Evolutionary conservation across 2,329 filamentous ascomycete genomes (phyloP), one percentile per base, ranked within the genome.

Genomic region (Talaromyces pinophilus): DNA sequence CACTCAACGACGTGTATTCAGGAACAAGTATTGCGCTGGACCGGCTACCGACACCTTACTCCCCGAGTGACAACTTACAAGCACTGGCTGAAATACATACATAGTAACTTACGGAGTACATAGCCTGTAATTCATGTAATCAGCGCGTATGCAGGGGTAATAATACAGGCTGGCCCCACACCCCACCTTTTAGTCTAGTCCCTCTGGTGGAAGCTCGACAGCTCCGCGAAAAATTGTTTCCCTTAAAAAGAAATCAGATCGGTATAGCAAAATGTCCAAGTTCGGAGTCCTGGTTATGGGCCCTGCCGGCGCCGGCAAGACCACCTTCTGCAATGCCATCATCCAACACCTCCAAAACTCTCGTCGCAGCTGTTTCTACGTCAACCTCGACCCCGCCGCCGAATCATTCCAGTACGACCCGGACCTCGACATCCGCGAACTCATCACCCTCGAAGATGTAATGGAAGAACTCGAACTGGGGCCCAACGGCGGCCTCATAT

Each of bases 301-400:
- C 78, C 95, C 94, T 68, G 94, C 95, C 22, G 95, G 93, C 71
- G 93, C 93, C 25, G 95, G 95, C 81, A 99, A 97, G 87, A 96
- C 93, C 33, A 99, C 95, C 69, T 99, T 99, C 80, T 97, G 93
- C 83, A 90, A 92, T 67, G 88, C 92, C 72, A 86, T 99, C 73
- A 97, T 98, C 77, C 93, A 95, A 68, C 92, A 98, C 75, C 89
- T 98, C 30, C 89, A 92, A 73, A 91, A 93, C 76, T 93, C 92
- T 79, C 91, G 92, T 65, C 91, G 93, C n/a, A 96, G 93, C 60
- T 92, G 91, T 79, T 97, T 96, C 85, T 99, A 98, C 81, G 90
- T 99, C 77, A 99, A 99, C 81, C 92, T 99, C 74, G 95, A 99
- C 78, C 95, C 95, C 6, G 95, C 95, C 65, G 95, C 95, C 76